Evolutionary conservation across 805 yeast genomes (phyloP), one percentile per base, ranked within the genome.

Genomic region (Isabelozyma heimii): DNA sequence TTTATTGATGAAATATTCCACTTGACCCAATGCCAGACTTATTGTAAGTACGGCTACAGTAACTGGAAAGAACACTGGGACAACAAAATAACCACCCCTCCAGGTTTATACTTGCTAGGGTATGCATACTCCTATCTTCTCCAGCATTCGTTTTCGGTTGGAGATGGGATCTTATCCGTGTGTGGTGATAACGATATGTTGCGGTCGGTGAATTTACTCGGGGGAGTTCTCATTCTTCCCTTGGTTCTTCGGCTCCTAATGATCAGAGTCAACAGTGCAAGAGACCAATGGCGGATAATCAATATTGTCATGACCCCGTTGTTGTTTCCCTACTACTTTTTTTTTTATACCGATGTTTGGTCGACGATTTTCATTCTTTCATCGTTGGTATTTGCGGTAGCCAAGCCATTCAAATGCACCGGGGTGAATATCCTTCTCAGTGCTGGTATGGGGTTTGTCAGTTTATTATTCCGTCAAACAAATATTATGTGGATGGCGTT

Each of bases 311-410:
- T 84, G 7, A 80, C 83, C 56, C 98, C 99, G 1, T 70, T 91
- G 45, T 60, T 92, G 46, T 73, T 85, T 20, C 76, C 91, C 3
- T 92, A 84, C 66, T 84, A 85, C 56, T 83, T 83, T 33, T 69
- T 94, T 35, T 94, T 84, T 68, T 94, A 94, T 67, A 94, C 99
- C 0, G 99, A 94, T 61, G 85, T 91, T 1, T 91, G 97, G 98
- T 81, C 97, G 0, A 80, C 94, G 0, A 77, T 88, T 1, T 69
- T 89, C 27, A 77, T 91, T 7, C 51, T 89, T 10, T 72, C 75
- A 2, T 76, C 87, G 2, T 71, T 84, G 33, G 73, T 83, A 5
- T 59, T 77, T 35, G 83, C 74, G 3, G 58, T 80, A 14, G 52
- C 45, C 6, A 50, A 45, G 45, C 66, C 63, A 16, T 54, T 65